Conservation (phyloP, 2,329 filamentous ascomycete genomes). For the Sphaceloma murrayae region DNA sequence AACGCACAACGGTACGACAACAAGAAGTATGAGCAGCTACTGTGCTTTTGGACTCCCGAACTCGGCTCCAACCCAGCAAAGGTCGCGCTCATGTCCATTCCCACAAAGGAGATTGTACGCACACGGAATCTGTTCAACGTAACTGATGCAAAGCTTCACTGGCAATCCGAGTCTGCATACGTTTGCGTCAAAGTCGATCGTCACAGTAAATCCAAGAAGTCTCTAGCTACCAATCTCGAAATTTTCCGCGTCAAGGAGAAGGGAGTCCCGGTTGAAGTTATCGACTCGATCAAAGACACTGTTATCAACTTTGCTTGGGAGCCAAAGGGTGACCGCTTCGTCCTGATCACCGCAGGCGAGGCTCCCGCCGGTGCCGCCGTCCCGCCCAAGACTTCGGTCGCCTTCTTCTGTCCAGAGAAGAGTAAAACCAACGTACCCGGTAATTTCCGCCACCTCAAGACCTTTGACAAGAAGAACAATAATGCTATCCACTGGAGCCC, state of each 20-base stretch:
- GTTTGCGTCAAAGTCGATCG: constrained; percentile 98
- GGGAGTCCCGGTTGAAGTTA: constrained; percentile 94
- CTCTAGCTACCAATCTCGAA: constrained; percentile 89
- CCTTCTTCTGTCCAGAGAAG: constrained; percentile 97
- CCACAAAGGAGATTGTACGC: constrained; percentile 86
- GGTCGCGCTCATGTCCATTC: constrained; percentile 92
- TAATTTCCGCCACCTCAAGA: constrained; percentile 94
- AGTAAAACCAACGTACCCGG: constrained; percentile 69
- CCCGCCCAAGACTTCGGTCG: constrained; percentile 83
- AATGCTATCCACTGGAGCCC: constrained; percentile 99
- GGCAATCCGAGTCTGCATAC: constrained; percentile 90
- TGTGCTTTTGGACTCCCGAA: constrained; percentile 98
- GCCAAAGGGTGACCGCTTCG: constrained; percentile 93
- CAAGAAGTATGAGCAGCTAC: constrained; percentile 88
- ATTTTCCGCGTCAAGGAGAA: constrained; percentile 98
- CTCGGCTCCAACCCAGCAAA: constrained; percentile 96
- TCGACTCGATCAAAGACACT: constrained; percentile 94
- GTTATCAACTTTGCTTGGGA: constrained; percentile 99
- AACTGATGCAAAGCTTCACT: constrained; percentile 93
- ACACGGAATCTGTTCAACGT: constrained; percentile 98
- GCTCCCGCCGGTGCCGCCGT: constrained; percentile 67
- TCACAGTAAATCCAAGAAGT: constrained; percentile 99
- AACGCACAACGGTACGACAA: constrained; percentile 71
- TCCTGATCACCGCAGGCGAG: constrained; percentile 91
- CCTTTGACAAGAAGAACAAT: constrained; percentile 97